A percentile compares a stretch with the other conserved stretches of the same genome.
phyloP scores from a whole-genome alignment of 305 asterid species.

The Lippia alba region DNA sequence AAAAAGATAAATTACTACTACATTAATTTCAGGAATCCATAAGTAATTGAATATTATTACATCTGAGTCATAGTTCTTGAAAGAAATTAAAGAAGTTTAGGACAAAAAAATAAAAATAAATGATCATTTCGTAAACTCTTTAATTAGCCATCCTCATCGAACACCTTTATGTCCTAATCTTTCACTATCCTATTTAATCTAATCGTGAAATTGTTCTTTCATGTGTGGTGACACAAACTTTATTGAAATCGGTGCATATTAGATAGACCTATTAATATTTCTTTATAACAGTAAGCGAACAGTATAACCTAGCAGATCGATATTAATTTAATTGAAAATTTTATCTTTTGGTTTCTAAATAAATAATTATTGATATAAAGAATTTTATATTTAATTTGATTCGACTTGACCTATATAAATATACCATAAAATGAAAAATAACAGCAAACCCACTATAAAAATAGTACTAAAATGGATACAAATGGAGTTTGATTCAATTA shows the following conservation, averaged over 20 bases:
- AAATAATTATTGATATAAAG: no score
- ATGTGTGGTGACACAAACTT: slow-evolving; percentile 40
- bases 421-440: no score
- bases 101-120: slow-evolving; percentile 19
- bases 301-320: no score
- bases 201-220: slow-evolving; percentile 32
- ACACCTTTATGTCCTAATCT: slow-evolving; percentile 52
- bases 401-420: no score
- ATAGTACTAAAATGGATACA: no score
- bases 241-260: slow-evolving; percentile 42
- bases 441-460: no score
- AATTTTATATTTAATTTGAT: no score
- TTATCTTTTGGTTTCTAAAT: no score
- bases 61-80: not conserved
- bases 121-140: slow-evolving; percentile 31
- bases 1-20: no score
- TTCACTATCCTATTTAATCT: slow-evolving; percentile 39
- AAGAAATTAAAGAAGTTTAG: slow-evolving; percentile 22
- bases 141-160: slow-evolving; percentile 34
- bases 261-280: slow-evolving; percentile 22
- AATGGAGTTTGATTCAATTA: no score
- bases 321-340: no score
- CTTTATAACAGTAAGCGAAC: not conserved
- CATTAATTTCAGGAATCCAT: not conserved
- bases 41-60: not conserved